Evolutionary conservation across 768 basidiomycete genomes (phyloP).

Genomic region (Tricholoma saponaceum): DNA sequence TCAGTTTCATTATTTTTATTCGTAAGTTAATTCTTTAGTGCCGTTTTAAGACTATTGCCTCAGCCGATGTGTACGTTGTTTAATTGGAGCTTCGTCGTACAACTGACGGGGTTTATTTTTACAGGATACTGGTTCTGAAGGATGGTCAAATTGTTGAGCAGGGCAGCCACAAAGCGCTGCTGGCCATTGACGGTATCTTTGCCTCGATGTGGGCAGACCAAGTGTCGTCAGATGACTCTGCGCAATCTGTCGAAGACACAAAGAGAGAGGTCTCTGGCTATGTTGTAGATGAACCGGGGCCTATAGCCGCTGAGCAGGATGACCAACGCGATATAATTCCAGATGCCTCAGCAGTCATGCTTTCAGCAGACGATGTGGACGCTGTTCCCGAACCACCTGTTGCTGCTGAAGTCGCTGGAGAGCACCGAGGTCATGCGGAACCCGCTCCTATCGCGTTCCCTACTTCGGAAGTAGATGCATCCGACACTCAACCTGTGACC

Average conservation of each 20-base stretch:
- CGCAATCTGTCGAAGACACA: constrained; percentile 22
- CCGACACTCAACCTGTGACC: constrained; percentile 14
- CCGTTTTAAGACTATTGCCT: constrained; percentile 44
- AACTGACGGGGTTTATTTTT: constrained; percentile 8
- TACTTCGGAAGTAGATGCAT: constrained; percentile 23
- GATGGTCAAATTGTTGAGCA: constrained; percentile 86
- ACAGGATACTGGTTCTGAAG: constrained; percentile 84
- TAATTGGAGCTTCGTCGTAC: constrained; percentile 1
- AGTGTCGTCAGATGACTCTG: constrained; percentile 58
- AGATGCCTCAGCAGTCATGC: constrained; percentile 5
- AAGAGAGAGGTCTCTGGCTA: constrained; percentile 45
- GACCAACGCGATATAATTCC: not conserved
- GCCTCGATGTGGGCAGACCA: constrained; percentile 90
- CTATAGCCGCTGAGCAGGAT: constrained; percentile 5
- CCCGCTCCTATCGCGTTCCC: constrained; percentile 17
- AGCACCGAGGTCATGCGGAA: not conserved
- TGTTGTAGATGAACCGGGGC: constrained; percentile 30
- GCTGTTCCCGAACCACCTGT: not conserved
- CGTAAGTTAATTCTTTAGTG: constrained; percentile 14
- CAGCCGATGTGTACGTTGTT: constrained; percentile 51
- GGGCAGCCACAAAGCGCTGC: constrained; percentile 74
- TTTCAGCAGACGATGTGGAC: constrained; percentile 7
- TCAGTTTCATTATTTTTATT: not conserved
- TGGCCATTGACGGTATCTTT: constrained; percentile 68
- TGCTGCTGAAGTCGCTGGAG: not conserved